Percentiles rank a stretch among this genome's conserved stretches.
Evolutionary conservation across 2,329 filamentous ascomycete species (phyloP).

Genomic region (Atkinsonella hypoxylon): DNA sequence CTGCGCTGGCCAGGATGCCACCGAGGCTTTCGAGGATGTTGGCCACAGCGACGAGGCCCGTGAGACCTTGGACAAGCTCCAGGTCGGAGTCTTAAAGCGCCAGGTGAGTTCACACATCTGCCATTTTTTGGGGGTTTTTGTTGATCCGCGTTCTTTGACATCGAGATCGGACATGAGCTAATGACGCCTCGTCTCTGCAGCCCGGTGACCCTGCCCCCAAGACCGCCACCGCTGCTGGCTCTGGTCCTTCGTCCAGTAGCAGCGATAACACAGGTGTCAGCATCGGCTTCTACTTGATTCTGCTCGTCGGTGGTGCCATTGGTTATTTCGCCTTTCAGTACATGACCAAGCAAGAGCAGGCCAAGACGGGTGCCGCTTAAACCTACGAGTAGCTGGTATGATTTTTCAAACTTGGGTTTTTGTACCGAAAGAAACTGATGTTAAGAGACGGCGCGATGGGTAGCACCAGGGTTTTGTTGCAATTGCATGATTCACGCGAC

Average conservation of each 20-base stretch:
- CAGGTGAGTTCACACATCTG: constrained; percentile 41
- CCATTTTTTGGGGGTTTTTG: neutral
- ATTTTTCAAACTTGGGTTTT: neutral
- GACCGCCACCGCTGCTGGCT: constrained; percentile 34
- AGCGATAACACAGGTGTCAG: constrained; percentile 48
- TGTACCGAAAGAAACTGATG: neutral
- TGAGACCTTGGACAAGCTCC: constrained; percentile 72
- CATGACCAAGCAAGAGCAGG: constrained; percentile 37
- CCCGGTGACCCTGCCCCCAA: constrained; percentile 69
- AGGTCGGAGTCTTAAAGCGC: constrained; percentile 69
- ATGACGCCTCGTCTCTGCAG: constrained; percentile 26
- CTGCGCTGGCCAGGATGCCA: constrained; percentile 88
- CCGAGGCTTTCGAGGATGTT: constrained; percentile 97
- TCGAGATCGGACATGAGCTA: neutral
- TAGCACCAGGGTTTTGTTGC: neutral
- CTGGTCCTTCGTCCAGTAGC: constrained; percentile 36
- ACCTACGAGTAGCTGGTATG: neutral
- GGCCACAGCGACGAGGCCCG: constrained; percentile 97
- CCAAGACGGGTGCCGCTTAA: constrained; percentile 9
- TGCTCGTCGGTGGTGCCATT: constrained; percentile 63
- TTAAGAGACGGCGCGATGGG: neutral
- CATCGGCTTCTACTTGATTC: constrained; percentile 67
- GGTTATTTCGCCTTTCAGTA: constrained; percentile 83
- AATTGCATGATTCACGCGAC: neutral
- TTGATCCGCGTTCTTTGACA: neutral